Conservation (phyloP, 202 grass and related monocot genomes). For the Alloteropsis angusta region DNA sequence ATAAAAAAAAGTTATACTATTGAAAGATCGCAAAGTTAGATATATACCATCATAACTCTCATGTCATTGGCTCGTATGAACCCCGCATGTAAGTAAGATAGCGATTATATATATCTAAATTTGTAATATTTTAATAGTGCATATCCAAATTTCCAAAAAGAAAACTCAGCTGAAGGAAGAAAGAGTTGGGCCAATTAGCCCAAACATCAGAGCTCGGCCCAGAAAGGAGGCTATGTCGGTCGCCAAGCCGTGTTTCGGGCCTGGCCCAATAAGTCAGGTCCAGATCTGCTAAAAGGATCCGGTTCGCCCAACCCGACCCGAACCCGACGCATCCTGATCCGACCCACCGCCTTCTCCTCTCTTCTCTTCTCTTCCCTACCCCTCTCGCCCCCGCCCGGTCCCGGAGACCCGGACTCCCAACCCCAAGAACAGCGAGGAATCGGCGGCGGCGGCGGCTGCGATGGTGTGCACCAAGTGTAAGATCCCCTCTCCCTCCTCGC, state of each 20-base stretch:
- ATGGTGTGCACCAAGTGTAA: constrained; percentile 92
- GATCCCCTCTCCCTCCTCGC: background rate
- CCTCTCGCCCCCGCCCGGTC: background rate
- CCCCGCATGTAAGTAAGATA: too few relatives aligned
- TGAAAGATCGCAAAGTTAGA: too few relatives aligned
- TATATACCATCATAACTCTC: too few relatives aligned
- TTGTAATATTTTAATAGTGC: too few relatives aligned
- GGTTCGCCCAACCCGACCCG: background rate
- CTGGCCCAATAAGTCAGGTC: background rate
- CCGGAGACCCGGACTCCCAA: background rate
- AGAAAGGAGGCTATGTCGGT: background rate
- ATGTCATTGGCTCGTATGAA: too few relatives aligned
- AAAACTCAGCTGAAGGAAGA: too few relatives aligned
- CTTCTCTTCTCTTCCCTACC: background rate
- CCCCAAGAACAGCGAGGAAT: background rate
- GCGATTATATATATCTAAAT: too few relatives aligned
- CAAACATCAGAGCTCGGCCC: background rate
- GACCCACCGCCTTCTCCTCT: too few relatives aligned
- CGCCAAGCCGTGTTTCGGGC: background rate
- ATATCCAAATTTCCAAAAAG: too few relatives aligned
- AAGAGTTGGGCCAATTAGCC: background rate
- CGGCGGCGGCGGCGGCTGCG: background rate
- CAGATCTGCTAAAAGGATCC: background rate
- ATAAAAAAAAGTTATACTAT: too few relatives aligned
- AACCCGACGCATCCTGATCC: background rate